Conservation (phyloP, 352 stramenopile species). For the Elongisporangium anandrum region DNA sequence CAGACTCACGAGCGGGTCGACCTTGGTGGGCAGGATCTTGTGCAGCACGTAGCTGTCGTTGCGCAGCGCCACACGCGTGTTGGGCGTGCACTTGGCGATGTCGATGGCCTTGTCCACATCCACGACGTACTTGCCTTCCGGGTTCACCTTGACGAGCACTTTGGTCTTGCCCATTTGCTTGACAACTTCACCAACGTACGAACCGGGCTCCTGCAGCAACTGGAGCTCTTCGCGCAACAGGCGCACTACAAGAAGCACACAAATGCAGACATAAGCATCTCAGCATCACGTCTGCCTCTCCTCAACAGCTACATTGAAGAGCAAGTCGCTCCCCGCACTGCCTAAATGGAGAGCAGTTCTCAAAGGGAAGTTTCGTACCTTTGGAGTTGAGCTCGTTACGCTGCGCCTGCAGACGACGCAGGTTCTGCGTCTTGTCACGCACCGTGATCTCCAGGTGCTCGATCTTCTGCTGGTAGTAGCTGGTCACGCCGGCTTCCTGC, state of each 20-base stretch:
- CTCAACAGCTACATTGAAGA: background rate
- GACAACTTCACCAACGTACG: constrained; percentile 98
- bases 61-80: constrained; percentile 97
- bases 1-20: constrained; percentile 91
- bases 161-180: constrained; percentile 99
- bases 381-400: constrained; percentile 99
- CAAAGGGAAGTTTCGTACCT: constrained; percentile 46
- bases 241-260: constrained; percentile 65
- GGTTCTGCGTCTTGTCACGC: constrained; percentile 94
- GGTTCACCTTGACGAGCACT: constrained; percentile 98
- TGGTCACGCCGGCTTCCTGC: constrained; percentile 58
- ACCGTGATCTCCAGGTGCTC: constrained; percentile 93
- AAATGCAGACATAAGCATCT: constrained; percentile 3
- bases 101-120: constrained; percentile 98
- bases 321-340: background rate
- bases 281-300: background rate
- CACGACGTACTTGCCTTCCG: constrained; percentile 99
- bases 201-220: constrained; percentile 97
- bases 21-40: constrained; percentile 99
- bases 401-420: constrained; percentile 97
- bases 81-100: constrained; percentile 96
- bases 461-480: constrained; percentile 95
- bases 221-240: constrained; percentile 98
- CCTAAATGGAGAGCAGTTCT: background rate
- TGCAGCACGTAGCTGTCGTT: constrained; percentile 99